phyloP scores from a whole-genome alignment of 2,329 filamentous ascomycete genomes.

The Colletotrichum sp. region DNA sequence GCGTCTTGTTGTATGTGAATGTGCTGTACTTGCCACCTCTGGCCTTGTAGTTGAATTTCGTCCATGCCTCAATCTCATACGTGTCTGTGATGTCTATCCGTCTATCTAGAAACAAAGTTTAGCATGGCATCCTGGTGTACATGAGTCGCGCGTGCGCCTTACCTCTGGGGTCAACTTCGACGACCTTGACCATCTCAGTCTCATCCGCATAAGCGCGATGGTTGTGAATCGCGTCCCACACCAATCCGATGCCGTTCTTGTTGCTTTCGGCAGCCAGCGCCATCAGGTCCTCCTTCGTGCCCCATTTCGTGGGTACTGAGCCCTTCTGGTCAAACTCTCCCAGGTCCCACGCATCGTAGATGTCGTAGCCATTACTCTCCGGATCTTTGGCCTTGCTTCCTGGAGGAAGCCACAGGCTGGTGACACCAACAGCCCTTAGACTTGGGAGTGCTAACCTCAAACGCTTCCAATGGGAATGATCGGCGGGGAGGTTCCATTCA shows the following conservation, averaged over 20 bases:
- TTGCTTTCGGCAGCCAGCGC: slow-evolving; percentile 3
- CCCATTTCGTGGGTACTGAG: slow-evolving; percentile 17
- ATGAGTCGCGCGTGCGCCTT: neutral
- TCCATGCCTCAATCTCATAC: slow-evolving; percentile 19
- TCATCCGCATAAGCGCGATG: slow-evolving; percentile 15
- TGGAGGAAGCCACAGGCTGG: slow-evolving; percentile 11
- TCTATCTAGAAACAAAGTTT: neutral
- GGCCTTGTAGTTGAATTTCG: slow-evolving; percentile 7
- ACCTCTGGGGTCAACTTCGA: slow-evolving; percentile 12
- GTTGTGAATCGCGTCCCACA: slow-evolving; percentile 19
- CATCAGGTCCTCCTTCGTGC: slow-evolving; percentile 6
- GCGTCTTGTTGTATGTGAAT: slow-evolving; percentile 15
- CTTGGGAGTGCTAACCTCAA: neutral
- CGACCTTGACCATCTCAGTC: slow-evolving; percentile 16
- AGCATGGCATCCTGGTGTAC: neutral
- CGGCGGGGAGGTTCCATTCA: slow-evolving; percentile 15
- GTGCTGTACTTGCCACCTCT: slow-evolving; percentile 17
- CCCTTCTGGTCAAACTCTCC: slow-evolving; percentile 19
- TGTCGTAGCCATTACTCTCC: slow-evolving; percentile 18
- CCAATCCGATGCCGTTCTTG: neutral
- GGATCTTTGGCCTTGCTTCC: slow-evolving; percentile 18
- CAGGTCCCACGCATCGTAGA: slow-evolving; percentile 17
- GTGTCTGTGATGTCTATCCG: slow-evolving; percentile 8
- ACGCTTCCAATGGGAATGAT: slow-evolving; percentile 10
- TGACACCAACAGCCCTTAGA: slow-evolving; percentile 1